These are phyloP conservation scores for Triticum aestivum DNA, from an alignment of 176 grass and related monocot genomes.

Conservation along the genomic window IWGSC_CS_RefSeq_v2.1 NC_057794.1:496241369-496241868, in stretches of 20 bases:
- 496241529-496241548: conserved; percentile 59
- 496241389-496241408: conserved; percentile 60
- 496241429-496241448: conserved; percentile 47
- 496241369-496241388: conserved; percentile 24
- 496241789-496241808: conserved; percentile 39
- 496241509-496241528: conserved; percentile 41
- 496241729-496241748: neutral
- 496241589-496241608: conserved; percentile 51
- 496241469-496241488: conserved; percentile 59
- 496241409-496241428: conserved; percentile 51
- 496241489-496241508: conserved; percentile 64
- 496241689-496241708: conserved; percentile 59
- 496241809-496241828: conserved; percentile 35
- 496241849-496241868: conserved; percentile 56
- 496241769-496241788: conserved; percentile 54
- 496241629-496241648: conserved; percentile 46
- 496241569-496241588: conserved; percentile 33
- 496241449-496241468: conserved; percentile 56
- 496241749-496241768: conserved; percentile 38
- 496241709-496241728: conserved; percentile 54
- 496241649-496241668: conserved; percentile 56
- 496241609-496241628: conserved; percentile 50
- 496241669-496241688: conserved; percentile 50
- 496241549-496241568: conserved; percentile 22
- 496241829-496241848: conserved; percentile 42